A percentile compares a stretch with the other conserved stretches of the same genome.
phyloP scores from a whole-genome alignment of 2,329 filamentous ascomycete species.

The Arthrobotrys pseudoclavata region DNA sequence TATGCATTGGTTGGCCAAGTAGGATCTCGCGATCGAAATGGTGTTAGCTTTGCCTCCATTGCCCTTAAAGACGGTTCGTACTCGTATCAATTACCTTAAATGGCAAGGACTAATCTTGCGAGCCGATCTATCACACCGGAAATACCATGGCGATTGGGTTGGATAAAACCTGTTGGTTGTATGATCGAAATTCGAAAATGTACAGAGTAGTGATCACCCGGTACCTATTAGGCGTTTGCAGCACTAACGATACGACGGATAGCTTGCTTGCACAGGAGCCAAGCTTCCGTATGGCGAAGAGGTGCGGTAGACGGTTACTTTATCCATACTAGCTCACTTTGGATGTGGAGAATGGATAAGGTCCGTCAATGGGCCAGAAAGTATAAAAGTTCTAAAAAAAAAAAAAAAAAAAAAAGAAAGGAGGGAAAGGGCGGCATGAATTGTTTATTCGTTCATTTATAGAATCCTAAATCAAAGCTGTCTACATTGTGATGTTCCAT shows the following conservation, averaged over 20 bases:
- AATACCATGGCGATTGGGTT: slow-evolving; percentile 32
- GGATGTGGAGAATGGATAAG: slow-evolving; percentile 50
- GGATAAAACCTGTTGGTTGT: slow-evolving; percentile 19
- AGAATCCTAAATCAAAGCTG: background rate
- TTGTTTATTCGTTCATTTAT: background rate
- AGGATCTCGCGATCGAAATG: slow-evolving; percentile 18
- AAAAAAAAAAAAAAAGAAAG: slow-evolving; percentile 36
- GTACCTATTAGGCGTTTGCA: slow-evolving; percentile 39
- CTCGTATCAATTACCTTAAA: slow-evolving; percentile 1
- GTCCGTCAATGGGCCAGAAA: slow-evolving; percentile 47
- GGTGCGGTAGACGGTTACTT: slow-evolving; percentile 45
- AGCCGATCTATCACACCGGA: slow-evolving; percentile 39
- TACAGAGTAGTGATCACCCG: slow-evolving; percentile 53
- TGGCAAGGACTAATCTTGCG: slow-evolving; percentile 3
- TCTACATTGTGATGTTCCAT: background rate
- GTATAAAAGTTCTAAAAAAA: slow-evolving; percentile 15
- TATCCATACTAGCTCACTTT: slow-evolving; percentile 33
- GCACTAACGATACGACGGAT: slow-evolving; percentile 55
- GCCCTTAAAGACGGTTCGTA: slow-evolving; percentile 10
- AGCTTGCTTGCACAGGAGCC: slow-evolving; percentile 44
- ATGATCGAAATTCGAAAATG: slow-evolving; percentile 40
- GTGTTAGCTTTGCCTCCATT: slow-evolving; percentile 33
- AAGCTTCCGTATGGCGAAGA: slow-evolving; percentile 44
- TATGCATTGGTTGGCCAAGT: slow-evolving; percentile 4
- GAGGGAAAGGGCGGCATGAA: background rate